A percentile compares a stretch with the other conserved stretches of the same genome.
Conservation (phyloP, 1,284 basidiomycete genomes). For the Malassezia yamatoensis region DNA sequence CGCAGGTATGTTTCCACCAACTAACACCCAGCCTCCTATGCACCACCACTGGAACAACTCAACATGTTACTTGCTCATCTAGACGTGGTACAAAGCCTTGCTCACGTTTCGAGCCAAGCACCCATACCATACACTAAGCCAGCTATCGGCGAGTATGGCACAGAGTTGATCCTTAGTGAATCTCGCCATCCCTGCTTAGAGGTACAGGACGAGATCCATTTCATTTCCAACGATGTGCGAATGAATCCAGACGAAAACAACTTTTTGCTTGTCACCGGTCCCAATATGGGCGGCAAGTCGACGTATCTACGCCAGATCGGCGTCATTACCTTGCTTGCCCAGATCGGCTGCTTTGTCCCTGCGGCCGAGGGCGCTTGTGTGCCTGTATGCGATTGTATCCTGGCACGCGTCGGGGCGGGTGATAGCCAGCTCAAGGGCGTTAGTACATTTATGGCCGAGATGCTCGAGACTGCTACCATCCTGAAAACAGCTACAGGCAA, state of each 20-base stretch:
- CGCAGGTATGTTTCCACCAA: constrained; percentile 62
- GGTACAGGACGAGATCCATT: constrained; percentile 85
- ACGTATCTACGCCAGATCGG: constrained; percentile 58
- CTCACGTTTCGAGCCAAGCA: constrained; percentile 77
- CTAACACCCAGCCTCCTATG: neutral
- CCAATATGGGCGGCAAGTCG: constrained; percentile 29
- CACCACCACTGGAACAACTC: constrained; percentile 73
- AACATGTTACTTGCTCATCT: constrained; percentile 78
- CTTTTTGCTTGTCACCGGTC: constrained; percentile 72
- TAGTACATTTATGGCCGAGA: constrained; percentile 99
- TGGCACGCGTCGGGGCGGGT: constrained; percentile 92
- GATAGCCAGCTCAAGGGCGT: constrained; percentile 96
- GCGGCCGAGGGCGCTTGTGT: constrained; percentile 57
- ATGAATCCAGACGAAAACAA: constrained; percentile 70
- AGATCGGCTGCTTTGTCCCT: constrained; percentile 88
- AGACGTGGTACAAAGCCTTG: constrained; percentile 80
- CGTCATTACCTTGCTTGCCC: constrained; percentile 88
- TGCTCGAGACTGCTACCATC: constrained; percentile 94
- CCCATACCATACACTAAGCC: constrained; percentile 81
- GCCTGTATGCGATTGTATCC: constrained; percentile 89
- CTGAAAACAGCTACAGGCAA: constrained; percentile 76
- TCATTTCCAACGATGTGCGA: constrained; percentile 88
- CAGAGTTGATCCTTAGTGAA: constrained; percentile 25
- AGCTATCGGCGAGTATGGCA: constrained; percentile 40
- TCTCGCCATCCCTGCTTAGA: constrained; percentile 86